These are phyloP conservation scores for Phytophthora crassamura DNA, from an alignment of 352 stramenopile species.

Conservation along the genomic window DNA sequence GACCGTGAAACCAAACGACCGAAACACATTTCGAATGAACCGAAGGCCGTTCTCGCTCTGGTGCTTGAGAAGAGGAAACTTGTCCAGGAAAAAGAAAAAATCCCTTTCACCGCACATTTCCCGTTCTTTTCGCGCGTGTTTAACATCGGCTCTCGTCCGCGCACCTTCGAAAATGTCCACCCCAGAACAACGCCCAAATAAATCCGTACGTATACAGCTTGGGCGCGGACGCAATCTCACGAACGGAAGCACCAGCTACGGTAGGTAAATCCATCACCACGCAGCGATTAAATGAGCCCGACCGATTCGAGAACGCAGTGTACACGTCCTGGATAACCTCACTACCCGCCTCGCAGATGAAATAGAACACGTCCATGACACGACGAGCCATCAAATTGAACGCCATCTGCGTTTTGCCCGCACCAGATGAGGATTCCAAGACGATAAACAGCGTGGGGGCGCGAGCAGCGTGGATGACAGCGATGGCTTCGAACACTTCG, in stretches of 20 bases:
- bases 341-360: neutral
- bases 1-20: conserved; percentile 1
- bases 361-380: conserved; percentile 14
- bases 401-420: conserved; percentile 16
- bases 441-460: neutral
- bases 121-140: neutral
- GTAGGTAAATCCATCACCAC: neutral
- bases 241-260: neutral
- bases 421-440: conserved; percentile 13
- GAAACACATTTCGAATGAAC: conserved; percentile 14
- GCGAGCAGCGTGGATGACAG: neutral
- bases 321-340: neutral
- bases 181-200: conserved; percentile 5
- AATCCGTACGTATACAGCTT: conserved; percentile 6
- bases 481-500: neutral
- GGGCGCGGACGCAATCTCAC: too few relatives aligned
- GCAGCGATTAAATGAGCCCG: neutral
- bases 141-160: neutral
- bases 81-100: conserved; percentile 2
- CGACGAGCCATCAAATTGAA: conserved; percentile 16
- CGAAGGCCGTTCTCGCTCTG: neutral
- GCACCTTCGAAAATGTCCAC: neutral
- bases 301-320: neutral
- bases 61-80: conserved; percentile 3
- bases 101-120: neutral